These are phyloP conservation scores for Salix arbutifolia DNA, from an alignment of 345 rosid genomes.

Conservation along the genomic window DNA sequence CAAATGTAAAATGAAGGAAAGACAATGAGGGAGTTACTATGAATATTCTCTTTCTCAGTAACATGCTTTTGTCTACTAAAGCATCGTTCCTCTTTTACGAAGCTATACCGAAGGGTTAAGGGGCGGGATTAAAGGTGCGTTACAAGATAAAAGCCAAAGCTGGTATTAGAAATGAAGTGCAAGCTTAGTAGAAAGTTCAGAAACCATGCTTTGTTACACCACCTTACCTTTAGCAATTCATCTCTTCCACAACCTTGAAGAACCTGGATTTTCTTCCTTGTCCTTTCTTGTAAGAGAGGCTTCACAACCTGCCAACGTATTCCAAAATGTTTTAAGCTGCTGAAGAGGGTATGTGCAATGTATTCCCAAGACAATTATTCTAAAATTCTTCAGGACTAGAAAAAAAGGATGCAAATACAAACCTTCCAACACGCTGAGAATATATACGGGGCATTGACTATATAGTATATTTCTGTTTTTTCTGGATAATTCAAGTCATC, in stretches of 20 bases:
- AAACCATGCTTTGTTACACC: background rate
- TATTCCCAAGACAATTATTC: too few relatives aligned
- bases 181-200: background rate
- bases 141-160: background rate
- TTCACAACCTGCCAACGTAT: slow-evolving; percentile 60
- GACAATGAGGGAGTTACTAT: too few relatives aligned
- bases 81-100: too few relatives aligned
- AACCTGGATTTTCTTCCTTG: slow-evolving; percentile 73
- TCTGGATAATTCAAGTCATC: slow-evolving; percentile 97
- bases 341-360: background rate
- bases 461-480: slow-evolving; percentile 78
- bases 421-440: slow-evolving; percentile 97
- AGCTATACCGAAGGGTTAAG: too few relatives aligned
- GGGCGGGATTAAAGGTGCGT: background rate
- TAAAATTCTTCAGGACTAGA: background rate
- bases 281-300: slow-evolving; percentile 93
- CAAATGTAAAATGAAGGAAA: too few relatives aligned
- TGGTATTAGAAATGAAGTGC: background rate
- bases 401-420: background rate
- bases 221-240: slow-evolving; percentile 68
- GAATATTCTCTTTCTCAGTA: too few relatives aligned
- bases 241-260: slow-evolving; percentile 72
- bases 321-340: background rate
- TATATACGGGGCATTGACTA: slow-evolving; percentile 80
- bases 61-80: too few relatives aligned